A percentile compares a stretch with the other conserved stretches of the same genome.
phyloP scores from a whole-genome alignment of 2,329 filamentous ascomycete genomes.

The Hortaea sp. region DNA sequence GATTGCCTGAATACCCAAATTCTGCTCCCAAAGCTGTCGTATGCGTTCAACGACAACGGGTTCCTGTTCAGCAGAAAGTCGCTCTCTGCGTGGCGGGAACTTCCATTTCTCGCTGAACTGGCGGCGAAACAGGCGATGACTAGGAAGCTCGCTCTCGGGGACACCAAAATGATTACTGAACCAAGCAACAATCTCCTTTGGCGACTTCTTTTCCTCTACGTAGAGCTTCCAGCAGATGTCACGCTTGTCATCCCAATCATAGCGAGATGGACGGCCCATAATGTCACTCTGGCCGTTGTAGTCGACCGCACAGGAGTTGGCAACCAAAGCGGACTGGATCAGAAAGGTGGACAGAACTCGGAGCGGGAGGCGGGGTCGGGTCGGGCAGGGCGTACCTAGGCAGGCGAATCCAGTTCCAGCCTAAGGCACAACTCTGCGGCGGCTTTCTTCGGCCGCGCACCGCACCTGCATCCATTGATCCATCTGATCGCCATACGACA shows the following conservation, averaged over 20 bases:
- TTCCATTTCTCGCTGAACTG: constrained; percentile 49
- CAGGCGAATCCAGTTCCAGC: too few species aligned
- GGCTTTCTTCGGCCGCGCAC: too few species aligned
- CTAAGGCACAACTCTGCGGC: too few species aligned
- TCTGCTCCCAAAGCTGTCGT: constrained; percentile 68
- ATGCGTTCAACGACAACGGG: constrained; percentile 56
- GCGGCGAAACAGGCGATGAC: constrained; percentile 13
- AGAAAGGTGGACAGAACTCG: not conserved
- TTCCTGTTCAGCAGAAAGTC: constrained; percentile 63
- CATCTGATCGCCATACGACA: too few species aligned
- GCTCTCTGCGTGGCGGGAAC: constrained; percentile 56
- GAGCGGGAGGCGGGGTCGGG: not conserved
- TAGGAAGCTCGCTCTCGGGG: constrained; percentile 48
- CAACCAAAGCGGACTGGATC: not conserved
- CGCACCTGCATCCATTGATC: too few species aligned
- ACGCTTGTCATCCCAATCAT: constrained; percentile 59
- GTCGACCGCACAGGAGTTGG: not conserved
- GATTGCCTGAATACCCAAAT: constrained; percentile 64
- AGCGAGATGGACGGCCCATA: constrained; percentile 19
- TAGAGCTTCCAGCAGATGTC: constrained; percentile 61
- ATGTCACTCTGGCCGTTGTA: not conserved
- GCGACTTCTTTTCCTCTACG: constrained; percentile 61
- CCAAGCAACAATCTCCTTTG: constrained; percentile 58
- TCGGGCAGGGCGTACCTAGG: too few species aligned
- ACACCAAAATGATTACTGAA: constrained; percentile 40